Conservation (phyloP, 2,329 filamentous ascomycete genomes). For the Neoascochyta sp. region DNA sequence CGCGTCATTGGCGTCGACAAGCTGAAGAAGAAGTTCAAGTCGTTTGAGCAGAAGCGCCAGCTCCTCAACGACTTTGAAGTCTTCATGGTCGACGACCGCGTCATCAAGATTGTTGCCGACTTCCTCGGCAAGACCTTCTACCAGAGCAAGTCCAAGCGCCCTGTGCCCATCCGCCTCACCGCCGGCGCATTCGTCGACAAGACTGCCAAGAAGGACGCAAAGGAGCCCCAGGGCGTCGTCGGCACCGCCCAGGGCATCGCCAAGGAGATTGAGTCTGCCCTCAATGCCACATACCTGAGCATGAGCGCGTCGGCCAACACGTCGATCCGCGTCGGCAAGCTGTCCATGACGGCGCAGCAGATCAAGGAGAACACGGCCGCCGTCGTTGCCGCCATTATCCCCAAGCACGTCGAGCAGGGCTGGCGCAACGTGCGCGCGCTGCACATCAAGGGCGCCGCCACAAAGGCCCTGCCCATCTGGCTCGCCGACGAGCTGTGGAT, state of each 20-base stretch:
- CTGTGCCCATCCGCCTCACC: slow-evolving; percentile 74
- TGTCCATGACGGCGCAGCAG: slow-evolving; percentile 70
- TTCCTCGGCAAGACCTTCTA: slow-evolving; percentile 91
- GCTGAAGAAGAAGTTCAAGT: slow-evolving; percentile 82
- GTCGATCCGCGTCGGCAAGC: slow-evolving; percentile 73
- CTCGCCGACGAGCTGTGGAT: slow-evolving; percentile 88
- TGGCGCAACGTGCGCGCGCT: slow-evolving; percentile 83
- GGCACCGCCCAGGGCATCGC: slow-evolving; percentile 65
- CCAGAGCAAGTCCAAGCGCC: slow-evolving; percentile 75
- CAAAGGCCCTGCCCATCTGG: slow-evolving; percentile 90
- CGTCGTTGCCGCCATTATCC: slow-evolving; percentile 60
- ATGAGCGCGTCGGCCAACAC: slow-evolving; percentile 76
- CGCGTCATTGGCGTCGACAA: slow-evolving; percentile 77
- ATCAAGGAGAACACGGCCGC: slow-evolving; percentile 76
- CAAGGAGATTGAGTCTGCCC: slow-evolving; percentile 73
- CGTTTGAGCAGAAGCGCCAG: slow-evolving; percentile 77
- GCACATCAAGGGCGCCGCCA: slow-evolving; percentile 87
- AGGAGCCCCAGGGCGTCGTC: slow-evolving; percentile 41
- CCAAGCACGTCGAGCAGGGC: slow-evolving; percentile 77
- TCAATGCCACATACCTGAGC: slow-evolving; percentile 74
- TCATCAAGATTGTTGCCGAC: slow-evolving; percentile 68
- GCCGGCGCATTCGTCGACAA: slow-evolving; percentile 60
- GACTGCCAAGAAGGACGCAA: slow-evolving; percentile 37
- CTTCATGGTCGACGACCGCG: slow-evolving; percentile 88
- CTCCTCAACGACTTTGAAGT: slow-evolving; percentile 83